Conservation (phyloP, 495 filamentous ascomycete genomes). For the Neurospora cerealis region DNA sequence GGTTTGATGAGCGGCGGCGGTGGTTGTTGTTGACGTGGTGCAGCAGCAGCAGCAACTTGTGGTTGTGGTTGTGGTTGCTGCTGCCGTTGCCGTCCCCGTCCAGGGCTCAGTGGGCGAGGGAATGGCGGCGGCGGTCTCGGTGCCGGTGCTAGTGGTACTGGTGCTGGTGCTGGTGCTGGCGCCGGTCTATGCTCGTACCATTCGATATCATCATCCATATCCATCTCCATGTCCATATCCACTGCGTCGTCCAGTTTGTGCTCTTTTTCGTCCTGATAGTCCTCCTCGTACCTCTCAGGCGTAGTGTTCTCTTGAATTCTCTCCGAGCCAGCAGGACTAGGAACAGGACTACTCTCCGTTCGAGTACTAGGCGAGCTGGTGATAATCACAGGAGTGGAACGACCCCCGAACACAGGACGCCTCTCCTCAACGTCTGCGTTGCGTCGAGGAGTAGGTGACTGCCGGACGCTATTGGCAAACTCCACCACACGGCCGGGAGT, state of each 20-base stretch:
- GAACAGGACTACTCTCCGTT: not conserved
- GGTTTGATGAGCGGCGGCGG: not conserved
- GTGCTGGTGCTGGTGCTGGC: not conserved
- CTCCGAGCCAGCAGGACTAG: not conserved
- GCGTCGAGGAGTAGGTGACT: not conserved
- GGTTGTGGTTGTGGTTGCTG: not conserved
- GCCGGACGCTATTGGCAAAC: constrained; percentile 28
- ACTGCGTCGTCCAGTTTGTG: not conserved
- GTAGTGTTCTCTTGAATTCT: not conserved
- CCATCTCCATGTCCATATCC: not conserved
- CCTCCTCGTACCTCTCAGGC: constrained; percentile 8
- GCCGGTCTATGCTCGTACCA: not conserved
- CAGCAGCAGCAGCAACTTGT: not conserved
- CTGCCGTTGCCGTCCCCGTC: not conserved
- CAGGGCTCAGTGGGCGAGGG: not conserved
- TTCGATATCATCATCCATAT: not conserved
- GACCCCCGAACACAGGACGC: not conserved
- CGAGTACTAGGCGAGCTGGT: not conserved
- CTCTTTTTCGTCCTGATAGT: not conserved
- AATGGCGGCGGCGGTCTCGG: not conserved
- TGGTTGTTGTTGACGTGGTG: not conserved
- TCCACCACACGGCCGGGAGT: constrained; percentile 39
- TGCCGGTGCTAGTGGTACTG: not conserved
- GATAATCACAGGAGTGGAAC: not conserved
- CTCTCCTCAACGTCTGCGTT: not conserved